Evolutionary conservation across 2,329 filamentous ascomycete species (phyloP).

Genomic region (Gremmenia infestans): DNA sequence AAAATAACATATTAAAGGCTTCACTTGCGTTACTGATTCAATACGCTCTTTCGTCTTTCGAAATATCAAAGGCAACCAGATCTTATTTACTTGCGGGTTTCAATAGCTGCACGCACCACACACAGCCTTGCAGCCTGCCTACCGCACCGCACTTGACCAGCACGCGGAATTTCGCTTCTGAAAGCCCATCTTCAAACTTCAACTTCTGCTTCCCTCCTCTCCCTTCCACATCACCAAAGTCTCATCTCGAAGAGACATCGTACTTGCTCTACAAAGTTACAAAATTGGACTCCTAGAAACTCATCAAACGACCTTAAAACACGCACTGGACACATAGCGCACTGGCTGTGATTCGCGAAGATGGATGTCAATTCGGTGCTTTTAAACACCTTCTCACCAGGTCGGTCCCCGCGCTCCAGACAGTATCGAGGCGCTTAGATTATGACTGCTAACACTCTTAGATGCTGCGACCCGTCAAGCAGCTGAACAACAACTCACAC

Average conservation of each 20-base stretch:
- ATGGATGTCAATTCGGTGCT: slow-evolving; percentile 99
- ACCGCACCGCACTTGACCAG: neutral
- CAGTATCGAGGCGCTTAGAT: neutral
- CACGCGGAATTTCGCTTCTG: slow-evolving; percentile 20
- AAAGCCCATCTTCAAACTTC: slow-evolving; percentile 17
- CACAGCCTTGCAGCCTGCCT: slow-evolving; percentile 18
- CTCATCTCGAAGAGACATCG: slow-evolving; percentile 13
- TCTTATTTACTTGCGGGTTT: slow-evolving; percentile 14
- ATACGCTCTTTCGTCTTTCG: slow-evolving; percentile 18
- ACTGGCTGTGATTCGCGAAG: slow-evolving; percentile 39
- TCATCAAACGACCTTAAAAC: slow-evolving; percentile 3
- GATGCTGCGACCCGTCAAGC: slow-evolving; percentile 85
- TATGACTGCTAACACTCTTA: slow-evolving; percentile 41
- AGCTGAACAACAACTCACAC: slow-evolving; percentile 89
- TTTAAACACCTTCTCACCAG: slow-evolving; percentile 90
- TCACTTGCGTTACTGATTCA: slow-evolving; percentile 15
- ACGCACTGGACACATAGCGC: slow-evolving; percentile 18
- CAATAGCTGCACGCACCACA: slow-evolving; percentile 12
- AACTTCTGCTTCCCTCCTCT: slow-evolving; percentile 6
- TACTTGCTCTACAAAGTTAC: slow-evolving; percentile 5
- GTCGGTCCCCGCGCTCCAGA: slow-evolving; percentile 48
- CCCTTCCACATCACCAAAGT: slow-evolving; percentile 10
- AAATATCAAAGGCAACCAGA: slow-evolving; percentile 9
- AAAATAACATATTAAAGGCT: neutral
- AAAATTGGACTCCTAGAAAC: slow-evolving; percentile 6